Evolutionary conservation across 2,329 filamentous ascomycete species (phyloP), one percentile per base, ranked within the genome.

Genomic region (Fusarium stilboides): DNA sequence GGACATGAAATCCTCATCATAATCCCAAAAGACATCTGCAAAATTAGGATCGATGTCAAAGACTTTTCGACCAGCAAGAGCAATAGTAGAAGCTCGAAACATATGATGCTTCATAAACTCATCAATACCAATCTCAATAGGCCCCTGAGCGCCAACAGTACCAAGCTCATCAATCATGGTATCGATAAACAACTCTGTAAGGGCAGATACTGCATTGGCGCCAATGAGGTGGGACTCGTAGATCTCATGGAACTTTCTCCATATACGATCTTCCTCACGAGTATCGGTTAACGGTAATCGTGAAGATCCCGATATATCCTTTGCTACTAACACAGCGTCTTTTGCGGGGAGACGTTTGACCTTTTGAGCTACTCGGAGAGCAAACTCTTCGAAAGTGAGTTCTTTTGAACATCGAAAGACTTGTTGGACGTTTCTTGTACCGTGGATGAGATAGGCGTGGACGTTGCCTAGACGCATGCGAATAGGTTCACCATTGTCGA

Each of bases 1-100:
- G 12, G 70, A 59, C 70, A 73, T 73, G 15, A 73, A 73, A 24
- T 72, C 70, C 22, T 64, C 60, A 6, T 73, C 70, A 15, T 72
- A 73, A 3, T 69, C 57, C 70, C 70, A 73, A 26, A 73, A 73
- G 10, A 55, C 49, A 40, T 72, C 40, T 9, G 70, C 65, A 26
- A 73, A 72, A 1, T 65, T 50, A 2, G 62, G 59, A n/a, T 72
- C 62, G 10, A 56, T 46, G 2, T 69, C 55, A 28, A 73, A 69
- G 0, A 69, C 68, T 0, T 60, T 57, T 8, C 43, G 62, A 1
- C 70, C 70, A 3, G 68, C 70, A 14, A 73, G 65, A 9, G 70
- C 62, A 4, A 73, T 71, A 1, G 70, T 73, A 17, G 70, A 73
- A 7, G 70, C 70, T 31, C 65, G 55, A 36, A 73, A 73, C 68